Evolutionary conservation across 352 stramenopile genomes (phyloP).

Genomic region (Globisporangium viniferum): DNA sequence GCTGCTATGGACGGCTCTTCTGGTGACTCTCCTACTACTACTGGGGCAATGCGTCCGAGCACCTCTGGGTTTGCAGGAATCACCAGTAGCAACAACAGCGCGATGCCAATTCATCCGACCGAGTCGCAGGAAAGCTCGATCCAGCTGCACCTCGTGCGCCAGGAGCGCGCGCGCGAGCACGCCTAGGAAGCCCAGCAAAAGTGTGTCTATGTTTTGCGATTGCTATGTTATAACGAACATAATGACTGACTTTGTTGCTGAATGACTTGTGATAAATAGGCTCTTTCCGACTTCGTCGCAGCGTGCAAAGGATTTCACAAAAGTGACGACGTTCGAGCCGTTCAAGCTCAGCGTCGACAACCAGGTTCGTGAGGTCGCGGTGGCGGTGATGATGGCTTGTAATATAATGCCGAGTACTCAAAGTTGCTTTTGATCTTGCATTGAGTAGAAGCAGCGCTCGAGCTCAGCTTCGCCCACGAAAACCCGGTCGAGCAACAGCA

Average conservation of each 20-base stretch:
- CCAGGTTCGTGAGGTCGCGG: conserved; percentile 19
- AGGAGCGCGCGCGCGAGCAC: conserved; percentile 46
- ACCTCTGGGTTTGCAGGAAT: conserved; percentile 11
- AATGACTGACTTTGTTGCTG: neutral
- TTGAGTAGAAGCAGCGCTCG: conserved; percentile 9
- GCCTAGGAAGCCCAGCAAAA: conserved; percentile 38
- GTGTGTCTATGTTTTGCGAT: conserved; percentile 15
- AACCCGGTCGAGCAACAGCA: neutral
- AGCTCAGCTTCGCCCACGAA: conserved; percentile 12
- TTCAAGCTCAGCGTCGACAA: conserved; percentile 71
- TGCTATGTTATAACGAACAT: neutral
- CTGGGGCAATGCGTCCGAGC: neutral
- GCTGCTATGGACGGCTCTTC: neutral
- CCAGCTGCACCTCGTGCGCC: conserved; percentile 46
- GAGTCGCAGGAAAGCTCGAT: conserved; percentile 65
- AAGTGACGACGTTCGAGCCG: conserved; percentile 42
- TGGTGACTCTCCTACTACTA: neutral
- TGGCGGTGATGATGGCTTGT: neutral
- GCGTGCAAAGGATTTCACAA: conserved; percentile 52
- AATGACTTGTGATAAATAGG: conserved; percentile 16
- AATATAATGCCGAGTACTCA: neutral
- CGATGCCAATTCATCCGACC: conserved; percentile 35
- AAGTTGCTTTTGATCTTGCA: neutral
- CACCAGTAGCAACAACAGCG: too few relatives aligned
- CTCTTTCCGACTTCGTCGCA: conserved; percentile 19